These are phyloP conservation scores for Lycium barbarum DNA, from an alignment of 257 asterid genomes.

Conservation along the genomic window DNA sequence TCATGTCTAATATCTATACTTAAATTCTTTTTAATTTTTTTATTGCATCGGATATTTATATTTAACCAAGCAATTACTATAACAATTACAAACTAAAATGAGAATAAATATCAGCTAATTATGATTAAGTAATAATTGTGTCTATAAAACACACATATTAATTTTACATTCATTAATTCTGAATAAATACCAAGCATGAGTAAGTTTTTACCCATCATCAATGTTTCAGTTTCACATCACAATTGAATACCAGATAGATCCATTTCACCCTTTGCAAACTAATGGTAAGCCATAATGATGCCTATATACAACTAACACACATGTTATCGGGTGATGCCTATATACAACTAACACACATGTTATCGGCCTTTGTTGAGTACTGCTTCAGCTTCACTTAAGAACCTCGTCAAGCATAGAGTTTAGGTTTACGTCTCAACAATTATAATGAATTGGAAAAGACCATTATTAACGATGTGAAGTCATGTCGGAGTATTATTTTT, in stretches of 20 bases:
- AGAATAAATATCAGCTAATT: not conserved
- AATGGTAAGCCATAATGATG: not conserved
- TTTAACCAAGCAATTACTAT: too few species aligned
- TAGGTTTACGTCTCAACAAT: too few species aligned
- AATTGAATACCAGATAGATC: not conserved
- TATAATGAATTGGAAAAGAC: too few species aligned
- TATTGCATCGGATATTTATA: too few species aligned
- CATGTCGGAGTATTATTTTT: too few species aligned
- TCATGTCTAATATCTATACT: too few species aligned
- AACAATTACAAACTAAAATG: not conserved
- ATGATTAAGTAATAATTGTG: not conserved
- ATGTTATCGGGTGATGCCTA: not conserved
- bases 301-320: not conserved
- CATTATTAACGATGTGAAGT: too few species aligned
- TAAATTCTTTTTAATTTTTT: too few species aligned
- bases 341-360: not conserved
- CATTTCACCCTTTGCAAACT: not conserved
- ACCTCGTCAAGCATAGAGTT: too few species aligned
- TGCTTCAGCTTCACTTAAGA: too few species aligned
- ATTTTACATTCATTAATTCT: not conserved
- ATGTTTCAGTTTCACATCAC: not conserved
- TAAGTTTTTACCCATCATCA: not conserved
- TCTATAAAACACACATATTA: not conserved
- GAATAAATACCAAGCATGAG: not conserved
- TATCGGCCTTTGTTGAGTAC: not conserved